Evolutionary conservation across 2,329 filamentous ascomycete genomes (phyloP), one percentile per base, ranked within the genome.

Genomic region (Trichoderma semiorbis): DNA sequence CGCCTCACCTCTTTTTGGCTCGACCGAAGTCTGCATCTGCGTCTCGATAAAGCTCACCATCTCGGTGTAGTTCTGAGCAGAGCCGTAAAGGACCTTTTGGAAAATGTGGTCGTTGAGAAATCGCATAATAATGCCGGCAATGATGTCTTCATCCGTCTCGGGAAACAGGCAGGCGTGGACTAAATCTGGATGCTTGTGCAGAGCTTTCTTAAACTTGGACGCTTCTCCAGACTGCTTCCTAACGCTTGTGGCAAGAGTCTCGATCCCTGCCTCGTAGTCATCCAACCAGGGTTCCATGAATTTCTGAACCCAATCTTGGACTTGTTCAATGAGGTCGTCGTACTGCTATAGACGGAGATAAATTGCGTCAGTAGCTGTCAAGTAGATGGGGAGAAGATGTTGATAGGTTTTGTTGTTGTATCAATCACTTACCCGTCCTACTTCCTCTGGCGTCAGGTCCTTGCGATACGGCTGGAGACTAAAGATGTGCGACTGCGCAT

Each of bases 401-500:
- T n/a, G 62, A 21, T 0, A 30, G 26, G 26, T 8, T 18, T 57
- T 32, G 55, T 57, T 30, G 53, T 18, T n/a, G 2, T n/a, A 32
- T 58, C 24, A 21, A 18, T 24, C 24, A 74, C 77, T 72, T 77
- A 83, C 82, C 55, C 77, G 77, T 24, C 77, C 78, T 39, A 82
- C 79, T 61, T 83, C 81, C 32, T 81, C 77, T 0, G 77, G 75
- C 0, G 81, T 84, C 10, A 83, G 71, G 21, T 82, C 80, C 55
- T 80, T 80, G 18, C 78, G 78, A 69, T 83, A 84, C 7, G 82
- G 81, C 68, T 83, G 81, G 5, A 84, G 78, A 16, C 79, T 81
- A 69, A 84, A 82, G 62, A 83, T 83, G 68, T 83, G 82, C 7
- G 80, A 81, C 58, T 81, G 78, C 1, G 79, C 78, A 43, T 82